Evolutionary conservation across 192 early-diverging fungal genomes (phyloP), one percentile per base, ranked within the genome.

Genomic region (Mortierella claussenii): DNA sequence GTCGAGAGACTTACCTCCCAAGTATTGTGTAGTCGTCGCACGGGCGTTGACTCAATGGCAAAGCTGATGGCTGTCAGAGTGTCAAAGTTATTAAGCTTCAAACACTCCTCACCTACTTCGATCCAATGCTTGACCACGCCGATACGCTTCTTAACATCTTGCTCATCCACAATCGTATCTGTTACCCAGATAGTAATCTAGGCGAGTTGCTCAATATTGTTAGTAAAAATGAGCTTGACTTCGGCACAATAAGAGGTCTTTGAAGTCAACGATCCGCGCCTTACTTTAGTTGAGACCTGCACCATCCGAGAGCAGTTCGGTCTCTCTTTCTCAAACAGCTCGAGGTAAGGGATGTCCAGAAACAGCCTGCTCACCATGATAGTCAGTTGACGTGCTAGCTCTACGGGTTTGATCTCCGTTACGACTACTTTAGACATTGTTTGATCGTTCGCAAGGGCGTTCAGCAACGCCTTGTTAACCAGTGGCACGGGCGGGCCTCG

Each of bases 331-430:
- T 82, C 84, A 37, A 95, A 68, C 24, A 94, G 81, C 79, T 96
- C 95, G 43, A 76, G 74, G 17, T 91, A 89, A 44, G 88, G 85
- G 68, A 96, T 90, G 47, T 83, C 83, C 51, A 74, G 75, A 58
- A 86, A 95, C 61, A 87, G 79, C 58, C 78, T 83, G 57, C 82
- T 83, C 42, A 92, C 89, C 83, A 94, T 86, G n/a, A 96, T 83
- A 10, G 95, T 96, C 45, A 95, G 71, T 71, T 96, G 95, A 44
- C 93, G 83, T 0, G 95, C 95, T 3, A 95, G 80, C 68, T 96
- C 94, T 3, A 89, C 45, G 2, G 95, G 87, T 28, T 90, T 90
- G 31, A 96, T 65, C n/a, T 95, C 91, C 30, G 90, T 81, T 62
- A 79, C 65, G 69, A 79, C 80, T 80, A 73, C 61, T 81, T 85